These are phyloP conservation scores for Oryza glumipatula DNA, from an alignment of 176 grass and related monocot genomes.

Conservation along the genomic window DNA sequence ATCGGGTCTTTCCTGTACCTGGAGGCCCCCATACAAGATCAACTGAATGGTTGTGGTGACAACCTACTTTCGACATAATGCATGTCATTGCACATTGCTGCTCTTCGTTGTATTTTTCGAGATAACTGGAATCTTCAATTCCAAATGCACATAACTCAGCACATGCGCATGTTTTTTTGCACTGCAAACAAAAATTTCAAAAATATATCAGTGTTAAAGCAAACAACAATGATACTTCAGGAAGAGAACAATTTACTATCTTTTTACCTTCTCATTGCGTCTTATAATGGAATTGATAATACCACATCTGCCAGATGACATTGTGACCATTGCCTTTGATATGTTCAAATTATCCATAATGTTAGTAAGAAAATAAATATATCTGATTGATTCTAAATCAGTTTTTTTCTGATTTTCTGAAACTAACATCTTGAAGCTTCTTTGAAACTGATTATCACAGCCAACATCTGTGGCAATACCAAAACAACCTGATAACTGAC, in stretches of 20 bases:
- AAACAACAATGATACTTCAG: not conserved
- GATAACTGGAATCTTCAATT: not conserved
- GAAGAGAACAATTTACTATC: not conserved
- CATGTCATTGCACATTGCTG: not conserved
- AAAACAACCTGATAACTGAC: not conserved
- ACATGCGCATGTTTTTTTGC: not conserved
- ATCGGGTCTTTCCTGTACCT: not conserved
- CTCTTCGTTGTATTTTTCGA: not conserved
- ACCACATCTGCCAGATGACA: no score
- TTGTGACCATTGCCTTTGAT: no score
- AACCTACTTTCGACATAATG: not conserved
- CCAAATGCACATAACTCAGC: not conserved
- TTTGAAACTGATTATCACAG: not conserved
- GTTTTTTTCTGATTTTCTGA: not conserved
- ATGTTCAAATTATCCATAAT: not conserved
- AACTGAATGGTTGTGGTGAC: not conserved
- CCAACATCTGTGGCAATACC: not conserved
- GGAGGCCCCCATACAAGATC: not conserved
- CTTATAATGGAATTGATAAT: no score
- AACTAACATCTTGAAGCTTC: not conserved
- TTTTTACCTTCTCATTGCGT: not conserved
- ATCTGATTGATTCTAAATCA: not conserved
- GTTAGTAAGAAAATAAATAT: not conserved
- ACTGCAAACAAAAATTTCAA: not conserved
- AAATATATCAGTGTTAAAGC: not conserved